Evolutionary conservation across 2,329 filamentous ascomycete genomes (phyloP).

Genomic region (Aspergillus fijiensis): DNA sequence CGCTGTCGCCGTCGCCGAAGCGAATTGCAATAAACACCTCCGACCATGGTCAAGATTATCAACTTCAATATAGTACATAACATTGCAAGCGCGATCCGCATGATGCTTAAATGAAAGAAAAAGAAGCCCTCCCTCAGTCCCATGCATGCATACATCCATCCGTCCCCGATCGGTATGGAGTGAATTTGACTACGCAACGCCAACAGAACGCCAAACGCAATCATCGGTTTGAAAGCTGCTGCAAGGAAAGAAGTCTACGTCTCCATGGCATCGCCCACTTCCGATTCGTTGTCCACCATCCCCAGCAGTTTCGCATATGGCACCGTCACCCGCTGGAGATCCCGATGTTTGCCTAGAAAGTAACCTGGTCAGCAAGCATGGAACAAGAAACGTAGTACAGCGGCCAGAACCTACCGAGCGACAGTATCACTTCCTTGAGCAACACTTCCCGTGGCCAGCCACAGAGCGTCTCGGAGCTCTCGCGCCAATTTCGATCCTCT

Average conservation of each 20-base stretch:
- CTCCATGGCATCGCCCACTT: constrained; percentile 39
- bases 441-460: constrained; percentile 89
- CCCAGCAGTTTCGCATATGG: constrained; percentile 86
- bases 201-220: constrained; percentile 1
- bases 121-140: neutral
- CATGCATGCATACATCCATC: neutral
- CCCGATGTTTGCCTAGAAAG: constrained; percentile 70
- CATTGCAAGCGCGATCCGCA: neutral
- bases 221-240: neutral
- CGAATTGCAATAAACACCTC: neutral
- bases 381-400: neutral
- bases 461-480: constrained; percentile 68
- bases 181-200: neutral
- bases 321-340: constrained; percentile 89
- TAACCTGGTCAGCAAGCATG: constrained; percentile 4
- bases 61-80: neutral
- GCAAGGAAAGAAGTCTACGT: constrained; percentile 19
- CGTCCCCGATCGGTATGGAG: neutral
- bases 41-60: neutral
- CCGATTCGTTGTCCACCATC: constrained; percentile 40
- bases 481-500: constrained; percentile 47
- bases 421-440: constrained; percentile 85
- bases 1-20: too few relatives aligned
- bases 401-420: constrained; percentile 67
- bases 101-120: neutral